A percentile compares a stretch with the other conserved stretches of the same genome.
Evolutionary conservation across 495 filamentous ascomycete genomes (phyloP).

Genomic region (Aspergillus egyptiacus): DNA sequence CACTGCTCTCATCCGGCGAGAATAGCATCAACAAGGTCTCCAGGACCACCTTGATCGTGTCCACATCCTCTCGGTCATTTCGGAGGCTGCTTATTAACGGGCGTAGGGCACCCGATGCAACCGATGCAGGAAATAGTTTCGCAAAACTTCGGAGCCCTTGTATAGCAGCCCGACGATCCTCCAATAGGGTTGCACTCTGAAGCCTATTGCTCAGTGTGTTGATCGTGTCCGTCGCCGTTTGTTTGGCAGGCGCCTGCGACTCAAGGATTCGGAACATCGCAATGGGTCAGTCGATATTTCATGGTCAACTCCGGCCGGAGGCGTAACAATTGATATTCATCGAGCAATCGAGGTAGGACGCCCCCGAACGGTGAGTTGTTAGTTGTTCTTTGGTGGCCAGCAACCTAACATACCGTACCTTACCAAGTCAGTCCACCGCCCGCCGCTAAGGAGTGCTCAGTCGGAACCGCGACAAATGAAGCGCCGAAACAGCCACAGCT

Average conservation of each 20-base stretch:
- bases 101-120: conserved; percentile 85
- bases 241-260: conserved; percentile 84
- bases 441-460: conserved; percentile 14
- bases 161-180: conserved; percentile 90
- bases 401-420: background rate
- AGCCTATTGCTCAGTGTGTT: conserved; percentile 79
- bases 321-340: conserved; percentile 27
- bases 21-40: conserved; percentile 96
- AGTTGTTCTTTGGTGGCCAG: conserved; percentile 18
- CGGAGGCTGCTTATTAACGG: conserved; percentile 78
- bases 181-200: conserved; percentile 78
- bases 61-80: conserved; percentile 90
- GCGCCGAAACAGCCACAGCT: conserved; percentile 15
- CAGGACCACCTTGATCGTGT: conserved; percentile 88
- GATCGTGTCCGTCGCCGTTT: conserved; percentile 92
- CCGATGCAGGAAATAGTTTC: conserved; percentile 89
- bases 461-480: conserved; percentile 27
- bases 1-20: conserved; percentile 62
- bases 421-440: conserved; percentile 10
- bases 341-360: conserved; percentile 13
- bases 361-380: conserved; percentile 10
- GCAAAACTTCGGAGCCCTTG: conserved; percentile 91
- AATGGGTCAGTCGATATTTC: conserved; percentile 33
- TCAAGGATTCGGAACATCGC: conserved; percentile 83
- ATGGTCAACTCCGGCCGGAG: conserved; percentile 40